Base-by-base conservation (phyloP, 352 stramenopile species). In the Pythium aristosporum region DNA sequence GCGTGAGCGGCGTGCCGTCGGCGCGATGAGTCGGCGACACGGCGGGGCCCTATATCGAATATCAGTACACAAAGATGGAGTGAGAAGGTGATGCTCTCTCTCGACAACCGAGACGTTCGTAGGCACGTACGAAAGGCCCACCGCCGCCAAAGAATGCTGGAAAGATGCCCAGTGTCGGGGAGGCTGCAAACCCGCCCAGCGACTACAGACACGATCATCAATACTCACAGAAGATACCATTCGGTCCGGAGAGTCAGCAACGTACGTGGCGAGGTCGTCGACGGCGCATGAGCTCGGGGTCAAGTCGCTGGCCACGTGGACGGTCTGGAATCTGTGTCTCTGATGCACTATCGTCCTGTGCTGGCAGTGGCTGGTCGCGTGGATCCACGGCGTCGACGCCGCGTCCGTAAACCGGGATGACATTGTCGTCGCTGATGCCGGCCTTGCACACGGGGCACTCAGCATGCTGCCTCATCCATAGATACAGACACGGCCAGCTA, bases 401-500 rank as follows among this genome's bases (percentile, higher is more conserved):
- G 56, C 88, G 73, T 30, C 84, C 82, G 69, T 96, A 97, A 6
- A 97, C 82, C 0, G 89, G 89, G 50, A 97, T 91, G 21, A 97
- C 86, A 55, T 96, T 97, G 32, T 94, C 87, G 47, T 89, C 79
- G 34, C 81, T 95, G 32, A 96, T 88, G 47, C 88, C 88, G 34
- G 89, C 90, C 66, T 97, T 97, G 79, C 90, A 97, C 59, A 97
- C 88, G 9, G 90, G 90, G 44, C 90, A 97, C 65, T 96, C 85
- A 34, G 78, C 85, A 57, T 92, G 88, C 28, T 79, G 79, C 59
- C 75, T 70, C 75, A 92, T 89, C 84, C 84, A 92, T 76, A 90
- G 76, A 58, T 96, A 97, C 32, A 97, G 68, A 70, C 89, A 97
- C 13, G 87, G 77, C 84, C 84, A 93, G 67, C 84, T 93, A 56